Base-by-base conservation (phyloP, 495 filamentous ascomycete genomes). In the Penicillium herquei region DNA sequence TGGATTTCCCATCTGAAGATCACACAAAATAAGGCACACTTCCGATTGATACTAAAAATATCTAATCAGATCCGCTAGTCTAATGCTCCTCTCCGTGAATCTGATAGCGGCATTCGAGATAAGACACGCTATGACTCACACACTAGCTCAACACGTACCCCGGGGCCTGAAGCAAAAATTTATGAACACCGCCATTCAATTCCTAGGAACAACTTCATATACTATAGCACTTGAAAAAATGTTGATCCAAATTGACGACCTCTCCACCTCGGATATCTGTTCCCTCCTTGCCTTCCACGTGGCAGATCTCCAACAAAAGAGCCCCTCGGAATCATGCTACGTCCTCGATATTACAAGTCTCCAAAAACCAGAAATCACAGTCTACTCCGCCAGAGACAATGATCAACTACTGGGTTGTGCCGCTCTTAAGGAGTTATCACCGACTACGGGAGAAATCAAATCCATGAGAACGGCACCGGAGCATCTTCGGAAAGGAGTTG, bases 161-260 rank as follows among this genome's bases (percentile, higher is more conserved):
- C n/a, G n/a, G n/a, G n/a, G n/a, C n/a, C 21, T 26, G 21, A 26
- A 26, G 21, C 4, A 1, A 26, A n/a, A 26, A 26, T 26, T 26
- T 4, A 26, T 26, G 4, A 26, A 2, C 4, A 26, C 2, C 4
- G 21, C 21, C 21, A 26, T 26, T 26, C 4, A 4, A 26, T 26
- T 26, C 21, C 4, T 26, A 26, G 1, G 2, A 26, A 4, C 2
- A 26, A 26, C 21, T 26, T 26, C 21, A 26, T 26, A 26, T 26
- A 26, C 21, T 26, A 26, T 26, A 26, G 1, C 21, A 26, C 21
- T 26, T 26, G 21, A 26, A 26, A 26, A 26, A 26, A 26, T 37
- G 31, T n/a, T 17, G 12, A 50, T 50, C 48, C 14, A 50, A 37
- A 17, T 50, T 37, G 32, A 50, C 32, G 33, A 37, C 48, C 12